Base-by-base conservation (phyloP, 306 rosid genomes). In the Casuarina equisetifolia region DNA sequence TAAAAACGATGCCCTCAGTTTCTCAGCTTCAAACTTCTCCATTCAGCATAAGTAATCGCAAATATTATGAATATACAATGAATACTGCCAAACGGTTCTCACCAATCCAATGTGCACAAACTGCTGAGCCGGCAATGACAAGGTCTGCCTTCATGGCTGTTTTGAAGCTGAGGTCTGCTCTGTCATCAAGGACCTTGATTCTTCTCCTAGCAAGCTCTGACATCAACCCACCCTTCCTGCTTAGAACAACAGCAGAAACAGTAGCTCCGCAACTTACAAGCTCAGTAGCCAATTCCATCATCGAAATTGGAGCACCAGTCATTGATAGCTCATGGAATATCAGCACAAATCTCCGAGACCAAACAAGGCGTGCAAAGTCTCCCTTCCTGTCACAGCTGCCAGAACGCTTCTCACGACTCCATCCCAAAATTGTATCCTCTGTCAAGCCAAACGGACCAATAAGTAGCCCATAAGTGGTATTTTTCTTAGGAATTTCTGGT, bases 81-180 rank as follows among this genome's bases (percentile, higher is more conserved):
- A 73, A 79, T 55, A 44, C 9, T 40, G 48, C 2, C 35, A 76
- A 74, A 76, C 20, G 48, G 36, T 64, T 83, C 96, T 80, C 86
- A 94, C 98, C 98, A 40, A 94, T 90, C 98, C 97, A 94, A 51
- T 94, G 90, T 70, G 96, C 92, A 89, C 96, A 94, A 58, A 86
- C 94, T 49, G 96, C 98, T 59, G 97, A 94, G 68, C 98, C 96
- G 38, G 98, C 98, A 75, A 94, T 84, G 74, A 94, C 89, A 43
- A 94, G 86, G 81, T 94, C 97, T 44, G 93, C 84, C 80, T 85
- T 92, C 91, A 84, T 81, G 16, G 96, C 91, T 74, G 84, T 80
- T 82, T 82, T 90, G 77, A 90, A 94, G 88, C 97, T 94, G 75
- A 74, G 82, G 72, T 83, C 84, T 38, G 76, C 88, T 81, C 87